Conservation (phyloP, 139 green algal genomes). For the Picochlorum sp. region DNA sequence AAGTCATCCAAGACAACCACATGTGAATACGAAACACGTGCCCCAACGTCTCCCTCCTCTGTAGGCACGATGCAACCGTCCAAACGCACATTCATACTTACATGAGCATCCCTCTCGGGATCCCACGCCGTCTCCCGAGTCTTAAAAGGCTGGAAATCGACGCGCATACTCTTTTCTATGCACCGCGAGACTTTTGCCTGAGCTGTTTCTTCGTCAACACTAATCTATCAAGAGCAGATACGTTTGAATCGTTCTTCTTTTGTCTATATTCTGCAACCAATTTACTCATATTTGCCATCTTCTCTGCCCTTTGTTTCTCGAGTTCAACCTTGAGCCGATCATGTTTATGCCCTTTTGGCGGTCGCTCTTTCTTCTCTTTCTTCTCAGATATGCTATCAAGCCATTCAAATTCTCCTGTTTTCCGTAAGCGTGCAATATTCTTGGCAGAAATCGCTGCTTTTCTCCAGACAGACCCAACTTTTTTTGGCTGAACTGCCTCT, state of each 20-base stretch:
- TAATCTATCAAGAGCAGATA: slow-evolving; percentile 21
- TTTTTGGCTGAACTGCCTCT: slow-evolving; percentile 21
- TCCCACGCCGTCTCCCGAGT: slow-evolving; percentile 4
- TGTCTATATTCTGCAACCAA: neutral
- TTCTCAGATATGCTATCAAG: slow-evolving; percentile 25
- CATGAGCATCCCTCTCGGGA: slow-evolving; percentile 1
- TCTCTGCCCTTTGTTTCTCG: neutral
- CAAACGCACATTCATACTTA: slow-evolving; percentile 48
- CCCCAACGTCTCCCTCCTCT: slow-evolving; percentile 1
- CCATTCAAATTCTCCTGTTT: slow-evolving; percentile 22
- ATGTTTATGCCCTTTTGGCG: slow-evolving; percentile 46
- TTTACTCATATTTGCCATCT: neutral
- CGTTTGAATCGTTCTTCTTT: slow-evolving; percentile 4
- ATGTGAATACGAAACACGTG: slow-evolving; percentile 37
- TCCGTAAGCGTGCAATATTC: slow-evolving; percentile 27
- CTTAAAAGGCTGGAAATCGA: neutral
- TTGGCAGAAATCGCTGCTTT: slow-evolving; percentile 38
- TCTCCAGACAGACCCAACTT: slow-evolving; percentile 24
- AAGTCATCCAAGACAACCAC: slow-evolving; percentile 59
- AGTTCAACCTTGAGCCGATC: slow-evolving; percentile 24
- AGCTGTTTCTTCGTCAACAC: slow-evolving; percentile 24
- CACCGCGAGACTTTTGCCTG: slow-evolving; percentile 12
- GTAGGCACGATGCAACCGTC: slow-evolving; percentile 66
- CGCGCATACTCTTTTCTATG: neutral
- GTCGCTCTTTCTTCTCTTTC: neutral